Percentiles rank a stretch among this genome's conserved stretches.
These are phyloP conservation scores for Candida khao-thaluensis DNA, from an alignment of 805 yeast species.

Conservation along the genomic window DNA sequence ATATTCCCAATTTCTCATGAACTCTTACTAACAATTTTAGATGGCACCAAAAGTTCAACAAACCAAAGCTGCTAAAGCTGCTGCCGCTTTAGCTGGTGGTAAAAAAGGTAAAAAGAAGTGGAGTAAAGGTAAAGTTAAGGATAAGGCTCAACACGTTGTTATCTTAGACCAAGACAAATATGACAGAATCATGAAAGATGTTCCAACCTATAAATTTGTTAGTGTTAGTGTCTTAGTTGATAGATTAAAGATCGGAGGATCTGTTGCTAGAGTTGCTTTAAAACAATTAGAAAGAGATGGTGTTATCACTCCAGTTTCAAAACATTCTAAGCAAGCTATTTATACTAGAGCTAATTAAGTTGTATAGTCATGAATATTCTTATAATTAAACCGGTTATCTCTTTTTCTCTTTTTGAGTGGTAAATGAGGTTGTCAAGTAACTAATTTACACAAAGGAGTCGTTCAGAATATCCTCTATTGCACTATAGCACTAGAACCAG, in stretches of 20 bases:
- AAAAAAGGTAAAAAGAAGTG: slow-evolving; percentile 99
- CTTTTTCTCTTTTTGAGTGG: no score
- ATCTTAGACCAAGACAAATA: slow-evolving; percentile 96
- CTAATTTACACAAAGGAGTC: no score
- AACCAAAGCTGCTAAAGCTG: slow-evolving; percentile 99
- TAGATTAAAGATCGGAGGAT: slow-evolving; percentile 99
- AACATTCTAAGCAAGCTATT: slow-evolving; percentile 95
- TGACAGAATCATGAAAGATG: slow-evolving; percentile 99
- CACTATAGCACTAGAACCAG: no score
- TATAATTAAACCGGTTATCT: neutral
- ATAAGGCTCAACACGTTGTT: slow-evolving; percentile 98
- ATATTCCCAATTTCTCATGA: no score
- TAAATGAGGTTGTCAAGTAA: no score
- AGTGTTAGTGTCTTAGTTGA: slow-evolving; percentile 98
- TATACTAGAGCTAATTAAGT: slow-evolving; percentile 72
- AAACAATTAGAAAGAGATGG: slow-evolving; percentile 94
- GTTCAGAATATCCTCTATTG: no score
- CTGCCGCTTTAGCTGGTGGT: slow-evolving; percentile 99
- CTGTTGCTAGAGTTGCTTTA: slow-evolving; percentile 97
- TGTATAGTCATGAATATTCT: slow-evolving; percentile 10
- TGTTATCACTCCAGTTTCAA: slow-evolving; percentile 87
- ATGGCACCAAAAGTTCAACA: slow-evolving; percentile 99
- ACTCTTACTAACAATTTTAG: slow-evolving; percentile 36
- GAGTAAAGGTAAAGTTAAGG: slow-evolving; percentile 99
- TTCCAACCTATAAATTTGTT: slow-evolving; percentile 97